Evolutionary conservation across 1,284 basidiomycete genomes (phyloP), one percentile per base, ranked within the genome.

Genomic region (Microbotryomycetes sp.): DNA sequence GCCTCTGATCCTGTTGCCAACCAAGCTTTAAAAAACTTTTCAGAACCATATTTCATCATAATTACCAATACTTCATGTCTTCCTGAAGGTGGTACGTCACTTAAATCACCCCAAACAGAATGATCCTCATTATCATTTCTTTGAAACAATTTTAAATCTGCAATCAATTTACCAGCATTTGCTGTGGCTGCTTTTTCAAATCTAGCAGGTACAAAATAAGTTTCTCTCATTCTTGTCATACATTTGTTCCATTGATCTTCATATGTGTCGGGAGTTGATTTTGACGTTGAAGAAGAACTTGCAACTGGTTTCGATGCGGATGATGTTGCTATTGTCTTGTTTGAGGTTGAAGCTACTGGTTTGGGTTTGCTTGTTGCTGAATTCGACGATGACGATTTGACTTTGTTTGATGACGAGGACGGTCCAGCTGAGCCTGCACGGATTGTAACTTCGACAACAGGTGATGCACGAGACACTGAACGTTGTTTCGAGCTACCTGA

Each of bases 61-160:
- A 30, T 25, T 1, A 23, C 30, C 22, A 68, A 45, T 4, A 68
- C 50, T 28, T 55, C 49, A 26, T 54, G 36, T 3, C 64, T 31
- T 0, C 64, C 64, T 30, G 60, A 52, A 19, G 64, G 67, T 12
- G 67, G 67, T 1, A 68, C 58, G 28, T 65, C 61, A 23, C 56
- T 58, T 30, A 55, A 47, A 22, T 67, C 66, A 1, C 56, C 59
- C 66, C 66, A 67, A 0, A 54, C 46, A 7, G 49, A 54, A n/a
- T 42, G 30, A 23, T 16, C 16, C 3, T 31, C 19, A 12, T 52
- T 47, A 6, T 36, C 62, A 3, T 19, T 16, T 52, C 58, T 49
- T 1, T 49, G 26, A 52, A 63, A 68, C 2, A 48, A 26, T 2
- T 22, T 19, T 47, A 63, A 50, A 15, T 54, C 25, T 22, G 47